phyloP scores from a whole-genome alignment of 768 basidiomycete genomes.

The Kwoniella europaea region DNA sequence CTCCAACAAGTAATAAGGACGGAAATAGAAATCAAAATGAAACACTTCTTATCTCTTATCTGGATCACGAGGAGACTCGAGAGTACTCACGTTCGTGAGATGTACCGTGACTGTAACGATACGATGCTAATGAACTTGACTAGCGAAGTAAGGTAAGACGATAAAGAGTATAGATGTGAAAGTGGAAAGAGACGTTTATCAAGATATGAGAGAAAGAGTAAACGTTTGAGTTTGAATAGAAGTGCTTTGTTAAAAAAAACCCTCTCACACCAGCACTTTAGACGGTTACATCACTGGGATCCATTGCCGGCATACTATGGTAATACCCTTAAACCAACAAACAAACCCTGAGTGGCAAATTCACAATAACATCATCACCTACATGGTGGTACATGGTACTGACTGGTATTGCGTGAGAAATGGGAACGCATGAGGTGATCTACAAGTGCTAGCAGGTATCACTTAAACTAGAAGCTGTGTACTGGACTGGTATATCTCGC shows the following conservation, averaged over 20 bases:
- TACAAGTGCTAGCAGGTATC: background rate
- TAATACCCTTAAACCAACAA: background rate
- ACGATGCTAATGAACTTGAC: background rate
- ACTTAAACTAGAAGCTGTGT: background rate
- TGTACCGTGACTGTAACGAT: no score
- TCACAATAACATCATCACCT: background rate
- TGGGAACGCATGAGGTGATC: background rate
- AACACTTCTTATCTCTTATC: background rate
- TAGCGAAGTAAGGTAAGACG: background rate
- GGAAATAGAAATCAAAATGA: no score
- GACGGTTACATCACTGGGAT: background rate
- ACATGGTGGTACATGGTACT: background rate
- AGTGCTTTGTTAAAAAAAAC: background rate
- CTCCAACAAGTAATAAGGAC: no score
- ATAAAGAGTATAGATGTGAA: background rate
- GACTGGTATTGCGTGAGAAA: background rate
- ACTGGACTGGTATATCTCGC: background rate
- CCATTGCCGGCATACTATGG: background rate
- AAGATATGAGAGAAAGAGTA: background rate
- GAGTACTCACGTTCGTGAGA: background rate
- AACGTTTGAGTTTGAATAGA: background rate
- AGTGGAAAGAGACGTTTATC: background rate
- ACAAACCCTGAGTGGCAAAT: background rate
- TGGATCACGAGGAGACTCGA: background rate
- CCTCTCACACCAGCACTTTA: background rate